Evolutionary conservation across 2,329 filamentous ascomycete species (phyloP), one percentile per base, ranked within the genome.

Genomic region (Aspergillus candidus): DNA sequence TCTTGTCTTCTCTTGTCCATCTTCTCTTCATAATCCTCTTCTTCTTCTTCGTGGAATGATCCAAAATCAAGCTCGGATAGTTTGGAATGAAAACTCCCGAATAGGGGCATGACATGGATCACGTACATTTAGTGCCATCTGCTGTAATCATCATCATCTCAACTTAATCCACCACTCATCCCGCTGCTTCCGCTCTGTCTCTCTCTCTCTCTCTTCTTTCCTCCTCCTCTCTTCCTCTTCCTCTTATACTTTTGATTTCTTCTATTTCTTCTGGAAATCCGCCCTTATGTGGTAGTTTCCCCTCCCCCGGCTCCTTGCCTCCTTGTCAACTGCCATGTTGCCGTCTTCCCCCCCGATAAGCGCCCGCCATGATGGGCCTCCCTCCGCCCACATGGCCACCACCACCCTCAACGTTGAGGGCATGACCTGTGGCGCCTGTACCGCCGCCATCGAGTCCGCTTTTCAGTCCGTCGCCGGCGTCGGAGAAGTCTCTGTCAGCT

Each of bases 371-470:
- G 44, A 45, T 32, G 41, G 40, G 44, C 37, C 43, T 17, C 35
- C 44, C 13, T 74, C 76, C 31, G 71, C 77, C 48, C 81, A 84
- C 63, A 85, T 94, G 81, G 88, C 88, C 32, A 94, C 87, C 11
- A 97, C 93, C 29, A 96, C 90, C 14, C 71, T 98, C 48, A 87
- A 84, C 60, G 85, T 98, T 33, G 88, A 86, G 54, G 93, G 93
- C 56, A 98, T 77, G 73, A 78, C 76, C 52, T 98, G 93, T 71
- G 90, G 91, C 62, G 85, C 91, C 56, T 98, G 93, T 66, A 96
- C 91, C 22, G 94, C 90, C 35, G 84, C 93, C n/a, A 84, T 98
- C 56, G 91, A 97, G 75, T 80, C 84, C 47, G 93, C 86, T 54
- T 94, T 98, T 71, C 85, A 88, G 59, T 80, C 79, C 53, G 78